Conservation (phyloP, 805 yeast genomes). For the Kluyveromyces aestuarii region DNA sequence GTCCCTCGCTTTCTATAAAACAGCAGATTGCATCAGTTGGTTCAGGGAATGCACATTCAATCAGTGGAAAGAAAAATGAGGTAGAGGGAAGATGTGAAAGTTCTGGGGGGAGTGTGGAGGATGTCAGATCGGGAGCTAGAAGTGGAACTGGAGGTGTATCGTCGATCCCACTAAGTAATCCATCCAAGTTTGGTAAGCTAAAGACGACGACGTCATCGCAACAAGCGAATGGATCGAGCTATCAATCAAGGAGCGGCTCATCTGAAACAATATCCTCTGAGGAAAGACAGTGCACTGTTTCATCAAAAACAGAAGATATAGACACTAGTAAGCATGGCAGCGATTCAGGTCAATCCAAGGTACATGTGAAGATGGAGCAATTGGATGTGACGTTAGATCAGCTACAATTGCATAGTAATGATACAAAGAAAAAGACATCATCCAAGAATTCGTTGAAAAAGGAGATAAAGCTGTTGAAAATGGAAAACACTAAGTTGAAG, state of each 20-base stretch:
- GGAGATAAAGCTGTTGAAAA: slow-evolving; percentile 16
- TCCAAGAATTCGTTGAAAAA: slow-evolving; percentile 13
- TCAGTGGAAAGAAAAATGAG: not conserved
- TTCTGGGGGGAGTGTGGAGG: not conserved
- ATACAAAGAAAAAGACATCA: slow-evolving; percentile 7
- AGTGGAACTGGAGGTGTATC: not conserved
- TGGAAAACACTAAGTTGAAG: slow-evolving; percentile 18
- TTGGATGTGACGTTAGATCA: not conserved
- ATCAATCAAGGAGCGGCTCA: not conserved
- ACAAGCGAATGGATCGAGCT: not conserved
- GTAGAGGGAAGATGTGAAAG: not conserved
- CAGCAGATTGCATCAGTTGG: slow-evolving; percentile 1
- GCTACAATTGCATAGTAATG: not conserved
- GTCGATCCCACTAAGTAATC: slow-evolving; percentile 1
- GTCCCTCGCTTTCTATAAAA: slow-evolving; percentile 3
- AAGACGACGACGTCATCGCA: not conserved
- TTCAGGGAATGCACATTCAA: not conserved
- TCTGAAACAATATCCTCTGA: not conserved
- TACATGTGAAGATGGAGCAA: slow-evolving; percentile 1
- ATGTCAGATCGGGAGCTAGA: not conserved
- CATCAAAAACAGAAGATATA: not conserved
- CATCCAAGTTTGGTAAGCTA: not conserved
- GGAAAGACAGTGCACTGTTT: not conserved
- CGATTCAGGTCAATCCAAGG: not conserved
- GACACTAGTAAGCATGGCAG: not conserved